phyloP scores from a whole-genome alignment of 2,329 filamentous ascomycete species.

The Fusarium nurragi region DNA sequence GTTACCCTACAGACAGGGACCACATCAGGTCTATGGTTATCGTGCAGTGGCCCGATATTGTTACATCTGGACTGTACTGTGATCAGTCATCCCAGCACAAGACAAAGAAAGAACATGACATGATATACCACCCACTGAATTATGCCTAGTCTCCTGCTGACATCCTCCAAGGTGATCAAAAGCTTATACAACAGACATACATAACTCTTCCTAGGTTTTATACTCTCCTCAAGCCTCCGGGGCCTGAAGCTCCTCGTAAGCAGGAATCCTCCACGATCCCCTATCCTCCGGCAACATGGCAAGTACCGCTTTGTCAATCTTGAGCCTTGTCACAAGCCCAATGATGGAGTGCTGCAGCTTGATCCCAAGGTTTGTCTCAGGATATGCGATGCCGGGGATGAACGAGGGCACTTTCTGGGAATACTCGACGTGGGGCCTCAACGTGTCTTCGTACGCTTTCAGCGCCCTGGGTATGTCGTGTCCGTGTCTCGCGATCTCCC shows the following conservation, averaged over 20 bases:
- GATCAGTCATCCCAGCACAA: no score
- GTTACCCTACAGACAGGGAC: slow-evolving; percentile 26
- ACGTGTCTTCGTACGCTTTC: slow-evolving; percentile 52
- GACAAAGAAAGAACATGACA: no score
- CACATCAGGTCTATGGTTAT: no score
- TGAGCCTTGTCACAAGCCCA: slow-evolving; percentile 16
- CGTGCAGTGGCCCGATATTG: no score
- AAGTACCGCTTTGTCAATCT: slow-evolving; percentile 26
- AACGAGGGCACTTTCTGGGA: slow-evolving; percentile 50
- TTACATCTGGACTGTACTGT: no score
- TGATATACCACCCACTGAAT: no score
- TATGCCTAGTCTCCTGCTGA: neutral
- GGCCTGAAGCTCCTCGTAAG: slow-evolving; percentile 1
- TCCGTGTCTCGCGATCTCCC: slow-evolving; percentile 50
- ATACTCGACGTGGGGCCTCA: slow-evolving; percentile 53
- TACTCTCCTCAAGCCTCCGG: neutral
- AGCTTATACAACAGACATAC: no score
- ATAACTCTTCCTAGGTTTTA: neutral
- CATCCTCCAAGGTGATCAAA: no score
- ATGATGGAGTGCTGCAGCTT: slow-evolving; percentile 34
- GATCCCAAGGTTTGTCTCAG: slow-evolving; percentile 43
- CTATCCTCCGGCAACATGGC: slow-evolving; percentile 20
- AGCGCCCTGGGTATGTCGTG: slow-evolving; percentile 45
- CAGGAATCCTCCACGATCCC: slow-evolving; percentile 25
- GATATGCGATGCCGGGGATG: slow-evolving; percentile 41